Evolutionary conservation across 305 asterid genomes (phyloP).

Genomic region (Solanum hybrid): DNA sequence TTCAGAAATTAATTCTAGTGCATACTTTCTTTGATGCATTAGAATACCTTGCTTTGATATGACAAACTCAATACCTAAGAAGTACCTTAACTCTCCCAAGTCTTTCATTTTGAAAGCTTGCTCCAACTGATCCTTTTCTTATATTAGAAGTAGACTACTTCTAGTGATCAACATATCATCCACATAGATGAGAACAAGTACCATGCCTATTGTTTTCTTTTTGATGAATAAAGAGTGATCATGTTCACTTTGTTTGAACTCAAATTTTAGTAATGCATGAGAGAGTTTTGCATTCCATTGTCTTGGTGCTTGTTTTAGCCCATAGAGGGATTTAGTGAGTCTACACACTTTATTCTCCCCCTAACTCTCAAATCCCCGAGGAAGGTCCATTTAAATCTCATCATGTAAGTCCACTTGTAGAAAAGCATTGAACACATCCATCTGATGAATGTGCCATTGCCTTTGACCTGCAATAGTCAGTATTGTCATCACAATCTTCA

Average conservation of each 20-base stretch:
- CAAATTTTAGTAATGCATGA: too few relatives aligned
- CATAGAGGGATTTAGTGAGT: not conserved
- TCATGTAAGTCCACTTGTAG: not conserved
- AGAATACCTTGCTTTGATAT: not conserved
- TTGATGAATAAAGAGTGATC: not conserved
- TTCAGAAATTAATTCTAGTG: not conserved
- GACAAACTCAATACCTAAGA: not conserved
- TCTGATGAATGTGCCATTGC: not conserved
- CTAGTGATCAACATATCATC: not conserved
- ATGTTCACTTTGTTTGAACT: not conserved
- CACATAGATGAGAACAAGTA: not conserved
- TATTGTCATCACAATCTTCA: accelerated
- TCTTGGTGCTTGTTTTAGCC: not conserved
- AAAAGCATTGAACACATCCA: not conserved
- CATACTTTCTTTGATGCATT: not conserved
- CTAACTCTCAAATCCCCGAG: not conserved
- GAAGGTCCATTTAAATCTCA: not conserved
- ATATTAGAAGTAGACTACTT: not conserved
- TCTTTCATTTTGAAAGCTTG: not conserved
- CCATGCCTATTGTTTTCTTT: not conserved
- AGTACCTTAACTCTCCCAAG: not conserved
- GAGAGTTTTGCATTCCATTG: not conserved
- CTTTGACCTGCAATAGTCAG: not conserved
- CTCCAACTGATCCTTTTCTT: not conserved
- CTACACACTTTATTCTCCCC: not conserved